These are phyloP conservation scores for Ophiostoma pallidulum DNA, from an alignment of 2,329 filamentous ascomycete genomes.

Conservation along the genomic window DNA sequence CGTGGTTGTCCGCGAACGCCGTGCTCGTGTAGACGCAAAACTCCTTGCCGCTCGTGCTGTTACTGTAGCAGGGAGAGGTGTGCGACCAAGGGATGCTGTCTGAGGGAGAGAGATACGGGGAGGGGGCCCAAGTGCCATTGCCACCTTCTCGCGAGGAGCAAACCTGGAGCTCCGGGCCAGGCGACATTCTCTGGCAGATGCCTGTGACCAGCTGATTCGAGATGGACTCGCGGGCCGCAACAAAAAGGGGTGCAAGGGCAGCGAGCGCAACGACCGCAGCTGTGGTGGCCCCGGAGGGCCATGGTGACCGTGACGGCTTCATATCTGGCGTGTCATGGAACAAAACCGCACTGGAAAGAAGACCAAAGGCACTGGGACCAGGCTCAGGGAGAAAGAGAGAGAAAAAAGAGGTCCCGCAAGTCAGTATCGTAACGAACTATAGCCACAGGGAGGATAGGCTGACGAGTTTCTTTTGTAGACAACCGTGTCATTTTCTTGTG, in stretches of 20 bases:
- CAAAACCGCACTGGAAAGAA: no score
- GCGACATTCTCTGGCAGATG: constrained; percentile 8
- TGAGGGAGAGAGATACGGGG: no score
- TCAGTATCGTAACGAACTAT: no score
- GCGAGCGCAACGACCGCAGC: neutral
- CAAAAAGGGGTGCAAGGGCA: neutral
- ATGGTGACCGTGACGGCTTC: constrained; percentile 4
- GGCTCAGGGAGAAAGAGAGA: no score
- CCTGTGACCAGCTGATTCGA: constrained; percentile 8
- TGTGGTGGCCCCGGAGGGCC: constrained; percentile 1
- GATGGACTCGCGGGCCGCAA: constrained; percentile 7
- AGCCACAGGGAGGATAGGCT: no score
- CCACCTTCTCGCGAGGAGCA: no score
- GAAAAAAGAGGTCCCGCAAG: no score
- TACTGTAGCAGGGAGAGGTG: constrained; percentile 21
- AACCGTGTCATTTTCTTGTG: no score
- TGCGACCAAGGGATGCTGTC: constrained; percentile 23
- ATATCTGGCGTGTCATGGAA: neutral
- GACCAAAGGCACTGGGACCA: no score
- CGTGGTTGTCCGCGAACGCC: constrained; percentile 27
- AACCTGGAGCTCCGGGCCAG: constrained; percentile 1
- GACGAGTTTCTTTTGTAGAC: no score
- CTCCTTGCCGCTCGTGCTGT: constrained; percentile 11
- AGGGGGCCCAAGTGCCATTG: no score
- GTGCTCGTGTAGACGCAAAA: constrained; percentile 29